Conservation (phyloP, 495 filamentous ascomycete species). For the Penicillium longicatenatum region DNA sequence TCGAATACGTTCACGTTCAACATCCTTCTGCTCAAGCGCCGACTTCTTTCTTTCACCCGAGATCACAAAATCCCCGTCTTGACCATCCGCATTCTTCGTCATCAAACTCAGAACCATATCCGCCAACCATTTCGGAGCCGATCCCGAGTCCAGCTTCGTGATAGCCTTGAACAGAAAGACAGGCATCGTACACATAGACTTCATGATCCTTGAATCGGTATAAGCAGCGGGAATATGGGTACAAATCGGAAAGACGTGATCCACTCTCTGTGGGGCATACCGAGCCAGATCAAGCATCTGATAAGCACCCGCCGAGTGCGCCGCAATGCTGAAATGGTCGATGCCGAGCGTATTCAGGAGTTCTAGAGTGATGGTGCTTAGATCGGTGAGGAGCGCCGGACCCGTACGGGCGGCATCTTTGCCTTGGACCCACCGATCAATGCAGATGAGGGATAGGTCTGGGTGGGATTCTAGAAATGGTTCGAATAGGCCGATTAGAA, state of each 20-base stretch:
- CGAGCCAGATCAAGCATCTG: slow-evolving; percentile 5
- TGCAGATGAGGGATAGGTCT: slow-evolving; percentile 8
- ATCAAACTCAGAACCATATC: background rate
- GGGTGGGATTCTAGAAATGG: slow-evolving; percentile 1
- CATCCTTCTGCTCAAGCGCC: background rate
- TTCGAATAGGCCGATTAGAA: background rate
- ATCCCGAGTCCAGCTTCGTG: slow-evolving; percentile 6
- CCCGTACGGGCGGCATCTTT: slow-evolving; percentile 4
- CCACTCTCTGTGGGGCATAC: background rate
- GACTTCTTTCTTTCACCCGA: background rate
- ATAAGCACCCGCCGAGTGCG: slow-evolving; percentile 9
- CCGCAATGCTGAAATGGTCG: slow-evolving; percentile 9
- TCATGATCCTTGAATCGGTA: slow-evolving; percentile 4
- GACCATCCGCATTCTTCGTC: background rate
- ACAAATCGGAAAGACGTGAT: slow-evolving; percentile 7
- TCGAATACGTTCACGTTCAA: background rate
- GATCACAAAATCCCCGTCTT: background rate
- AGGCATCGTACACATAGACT: slow-evolving; percentile 12
- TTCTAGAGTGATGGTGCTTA: slow-evolving; percentile 8
- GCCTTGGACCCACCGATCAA: slow-evolving; percentile 12
- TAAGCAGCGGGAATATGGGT: slow-evolving; percentile 9
- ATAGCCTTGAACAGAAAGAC: slow-evolving; percentile 1
- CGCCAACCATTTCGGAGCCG: background rate
- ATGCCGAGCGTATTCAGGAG: slow-evolving; percentile 7
- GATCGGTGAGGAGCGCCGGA: slow-evolving; percentile 3